Evolutionary conservation across 371 early-diverging fungal genomes (phyloP).

Genomic region (Blakeslea trispora): DNA sequence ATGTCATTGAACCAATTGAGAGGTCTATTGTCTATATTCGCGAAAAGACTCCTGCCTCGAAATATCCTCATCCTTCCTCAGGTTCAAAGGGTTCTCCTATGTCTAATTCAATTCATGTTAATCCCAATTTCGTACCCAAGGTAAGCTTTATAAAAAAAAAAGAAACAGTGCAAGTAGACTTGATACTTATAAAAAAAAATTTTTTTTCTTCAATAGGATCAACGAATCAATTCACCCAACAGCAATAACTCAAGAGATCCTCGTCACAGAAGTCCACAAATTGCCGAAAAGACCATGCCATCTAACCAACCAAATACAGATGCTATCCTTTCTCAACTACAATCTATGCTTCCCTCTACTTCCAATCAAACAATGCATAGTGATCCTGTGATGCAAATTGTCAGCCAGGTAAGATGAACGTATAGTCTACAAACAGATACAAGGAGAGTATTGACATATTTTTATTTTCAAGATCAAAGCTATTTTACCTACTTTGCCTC

Average conservation of each 20-base stretch:
- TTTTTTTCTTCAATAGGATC: slow-evolving; percentile 8
- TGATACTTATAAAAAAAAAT: too few species aligned
- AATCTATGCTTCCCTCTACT: slow-evolving; percentile 25
- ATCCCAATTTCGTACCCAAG: slow-evolving; percentile 62
- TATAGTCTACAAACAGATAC: too few species aligned
- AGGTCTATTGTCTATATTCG: slow-evolving; percentile 48
- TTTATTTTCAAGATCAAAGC: slow-evolving; percentile 36
- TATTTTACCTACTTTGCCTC: slow-evolving; percentile 43
- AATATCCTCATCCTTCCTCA: slow-evolving; percentile 23
- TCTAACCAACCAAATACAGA: slow-evolving; percentile 8
- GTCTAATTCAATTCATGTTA: slow-evolving; percentile 54
- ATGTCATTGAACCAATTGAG: slow-evolving; percentile 59
- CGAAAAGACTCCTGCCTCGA: slow-evolving; percentile 23
- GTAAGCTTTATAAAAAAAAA: slow-evolving; percentile 30
- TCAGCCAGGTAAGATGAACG: slow-evolving; percentile 29
- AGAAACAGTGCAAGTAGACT: background rate
- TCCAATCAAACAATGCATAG: background rate
- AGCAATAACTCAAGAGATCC: slow-evolving; percentile 25
- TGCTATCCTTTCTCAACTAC: slow-evolving; percentile 28
- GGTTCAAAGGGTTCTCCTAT: slow-evolving; percentile 10
- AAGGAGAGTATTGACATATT: too few species aligned
- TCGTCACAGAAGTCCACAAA: slow-evolving; percentile 23
- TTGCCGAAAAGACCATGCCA: background rate
- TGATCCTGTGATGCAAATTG: slow-evolving; percentile 33
- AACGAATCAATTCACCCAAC: slow-evolving; percentile 2